Evolutionary conservation across 768 basidiomycete species (phyloP).

Genomic region (Phylloporus sp.): DNA sequence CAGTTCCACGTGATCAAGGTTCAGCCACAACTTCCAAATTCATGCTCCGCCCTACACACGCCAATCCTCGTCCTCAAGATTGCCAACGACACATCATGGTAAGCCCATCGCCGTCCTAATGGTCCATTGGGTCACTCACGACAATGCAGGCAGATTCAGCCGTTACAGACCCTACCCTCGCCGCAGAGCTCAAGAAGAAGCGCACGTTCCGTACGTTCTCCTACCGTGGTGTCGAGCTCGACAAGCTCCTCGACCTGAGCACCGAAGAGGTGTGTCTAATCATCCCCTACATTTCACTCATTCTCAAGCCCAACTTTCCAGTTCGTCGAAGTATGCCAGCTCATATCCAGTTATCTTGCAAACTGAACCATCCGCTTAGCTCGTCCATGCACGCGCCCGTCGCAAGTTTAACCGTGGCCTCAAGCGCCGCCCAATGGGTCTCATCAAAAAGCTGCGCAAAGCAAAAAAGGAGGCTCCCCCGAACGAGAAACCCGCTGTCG

Average conservation of each 20-base stretch:
- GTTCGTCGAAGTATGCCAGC: slow-evolving; percentile 72
- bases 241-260: slow-evolving; percentile 93
- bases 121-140: neutral
- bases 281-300: neutral
- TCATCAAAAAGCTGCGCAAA: slow-evolving; percentile 99
- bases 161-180: slow-evolving; percentile 88
- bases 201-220: slow-evolving; percentile 98
- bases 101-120: neutral
- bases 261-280: slow-evolving; percentile 79
- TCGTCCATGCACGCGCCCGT: slow-evolving; percentile 98
- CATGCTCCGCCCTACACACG: slow-evolving; percentile 19
- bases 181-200: slow-evolving; percentile 98
- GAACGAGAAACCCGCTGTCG: slow-evolving; percentile 97
- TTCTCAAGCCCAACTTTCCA: slow-evolving; percentile 25
- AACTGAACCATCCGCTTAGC: slow-evolving; percentile 40
- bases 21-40: slow-evolving; percentile 42
- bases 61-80: slow-evolving; percentile 19
- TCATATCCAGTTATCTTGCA: slow-evolving; percentile 5
- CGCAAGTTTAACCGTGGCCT: slow-evolving; percentile 98
- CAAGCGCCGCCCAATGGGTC: slow-evolving; percentile 96
- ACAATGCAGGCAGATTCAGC: slow-evolving; percentile 64
- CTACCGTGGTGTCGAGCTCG: slow-evolving; percentile 97
- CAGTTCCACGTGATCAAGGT: slow-evolving; percentile 49
- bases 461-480: slow-evolving; percentile 99
- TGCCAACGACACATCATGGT: slow-evolving; percentile 35